phyloP scores from a whole-genome alignment of 345 rosid species.

The Citrus hindsii region DNA sequence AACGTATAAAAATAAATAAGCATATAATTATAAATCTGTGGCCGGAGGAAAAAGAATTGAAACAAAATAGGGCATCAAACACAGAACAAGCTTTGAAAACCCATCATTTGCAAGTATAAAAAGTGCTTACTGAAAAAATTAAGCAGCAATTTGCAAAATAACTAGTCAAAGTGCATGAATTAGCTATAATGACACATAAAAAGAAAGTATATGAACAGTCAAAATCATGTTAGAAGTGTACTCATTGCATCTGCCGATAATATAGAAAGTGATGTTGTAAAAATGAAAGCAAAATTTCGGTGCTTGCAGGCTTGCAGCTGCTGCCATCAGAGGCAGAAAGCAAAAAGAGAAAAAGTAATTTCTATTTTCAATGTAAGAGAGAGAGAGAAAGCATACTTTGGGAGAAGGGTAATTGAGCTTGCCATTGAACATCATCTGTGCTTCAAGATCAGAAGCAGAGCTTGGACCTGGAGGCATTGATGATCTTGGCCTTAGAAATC shows the following conservation, averaged over 20 bases:
- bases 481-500: constrained; percentile 51
- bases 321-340: not conserved
- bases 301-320: constrained; percentile 1
- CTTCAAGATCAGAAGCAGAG: constrained; percentile 41
- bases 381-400: constrained; percentile 32
- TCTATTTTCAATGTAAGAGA: not conserved
- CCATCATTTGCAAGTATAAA: not conserved
- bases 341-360: not conserved
- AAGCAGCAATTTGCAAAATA: constrained; percentile 9
- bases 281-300: not conserved
- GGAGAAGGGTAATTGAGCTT: constrained; percentile 54
- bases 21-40: not conserved
- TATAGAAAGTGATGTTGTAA: not conserved
- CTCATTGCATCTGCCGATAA: constrained; percentile 28
- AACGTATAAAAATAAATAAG: not conserved
- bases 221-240: constrained; percentile 25
- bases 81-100: not conserved
- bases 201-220: constrained; percentile 29
- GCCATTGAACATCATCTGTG: constrained; percentile 33
- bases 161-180: constrained; percentile 18
- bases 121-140: not conserved
- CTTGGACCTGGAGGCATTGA: constrained; percentile 13
- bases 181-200: constrained; percentile 21
- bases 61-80: not conserved
- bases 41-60: not conserved